Conservation (phyloP, 805 yeast genomes). For the Metschnikowia borealis region DNA sequence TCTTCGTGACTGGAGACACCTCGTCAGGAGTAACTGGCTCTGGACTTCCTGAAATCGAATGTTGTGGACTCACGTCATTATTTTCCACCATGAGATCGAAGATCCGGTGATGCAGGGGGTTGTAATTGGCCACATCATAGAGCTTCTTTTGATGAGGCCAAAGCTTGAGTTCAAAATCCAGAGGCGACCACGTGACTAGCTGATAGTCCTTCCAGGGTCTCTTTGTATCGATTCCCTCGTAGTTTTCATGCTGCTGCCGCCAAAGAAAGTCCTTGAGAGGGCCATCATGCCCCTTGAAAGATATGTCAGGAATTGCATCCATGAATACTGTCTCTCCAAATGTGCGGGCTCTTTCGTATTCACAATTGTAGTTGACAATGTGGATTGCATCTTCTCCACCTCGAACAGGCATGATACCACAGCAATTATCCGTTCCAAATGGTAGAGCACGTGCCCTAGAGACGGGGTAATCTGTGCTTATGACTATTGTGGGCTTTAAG, state of each 20-base stretch:
- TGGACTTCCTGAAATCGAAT: conserved; percentile 6
- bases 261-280: conserved; percentile 86
- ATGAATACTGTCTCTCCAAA: conserved; percentile 25
- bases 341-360: conserved; percentile 25
- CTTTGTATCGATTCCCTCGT: conserved; percentile 44
- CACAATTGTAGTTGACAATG: conserved; percentile 46
- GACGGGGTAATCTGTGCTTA: conserved; percentile 77
- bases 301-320: conserved; percentile 27
- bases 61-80: conserved; percentile 2
- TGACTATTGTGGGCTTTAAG: conserved; percentile 48
- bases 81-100: conserved; percentile 11
- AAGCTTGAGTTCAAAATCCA: conserved; percentile 73
- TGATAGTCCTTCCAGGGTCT: conserved; percentile 80
- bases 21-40: conserved; percentile 10
- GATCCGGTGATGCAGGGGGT: conserved; percentile 30
- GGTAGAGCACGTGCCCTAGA: conserved; percentile 87
- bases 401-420: conserved; percentile 84
- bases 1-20: background rate
- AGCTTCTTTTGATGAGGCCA: conserved; percentile 62
- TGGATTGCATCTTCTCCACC: conserved; percentile 73
- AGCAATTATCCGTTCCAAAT: conserved; percentile 68
- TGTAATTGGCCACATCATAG: conserved; percentile 34
- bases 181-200: conserved; percentile 86
- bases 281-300: conserved; percentile 77
- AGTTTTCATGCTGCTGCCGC: conserved; percentile 50